Percentiles rank a stretch among this genome's conserved stretches.
These are phyloP conservation scores for Lasiodiplodia theobromae DNA, from an alignment of 2,329 filamentous ascomycete genomes.

Conservation along the genomic window DNA sequence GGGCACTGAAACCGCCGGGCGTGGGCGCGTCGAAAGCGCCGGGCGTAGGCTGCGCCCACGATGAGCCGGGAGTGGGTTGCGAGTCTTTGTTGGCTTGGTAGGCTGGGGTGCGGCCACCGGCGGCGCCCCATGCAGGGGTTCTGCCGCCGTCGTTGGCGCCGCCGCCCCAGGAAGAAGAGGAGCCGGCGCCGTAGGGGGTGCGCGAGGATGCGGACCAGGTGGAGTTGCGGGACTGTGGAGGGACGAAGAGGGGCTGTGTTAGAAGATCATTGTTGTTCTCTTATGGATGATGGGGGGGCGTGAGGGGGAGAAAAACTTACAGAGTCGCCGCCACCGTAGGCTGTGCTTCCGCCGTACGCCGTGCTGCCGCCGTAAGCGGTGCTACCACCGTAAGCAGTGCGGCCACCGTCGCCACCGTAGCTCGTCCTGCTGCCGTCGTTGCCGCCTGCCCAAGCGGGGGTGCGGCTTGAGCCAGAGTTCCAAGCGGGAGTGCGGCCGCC, in stretches of 20 bases:
- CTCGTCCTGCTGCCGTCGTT: conserved; percentile 51
- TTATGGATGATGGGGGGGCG: conserved; percentile 13
- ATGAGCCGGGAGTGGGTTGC: conserved; percentile 40
- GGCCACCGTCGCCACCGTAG: conserved; percentile 49
- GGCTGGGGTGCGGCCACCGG: conserved; percentile 40
- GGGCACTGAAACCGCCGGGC: conserved; percentile 47
- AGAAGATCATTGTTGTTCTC: conserved; percentile 7
- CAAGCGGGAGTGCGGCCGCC: conserved; percentile 47
- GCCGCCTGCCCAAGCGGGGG: conserved; percentile 43
- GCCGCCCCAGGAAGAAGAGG: conserved; percentile 60
- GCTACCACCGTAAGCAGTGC: conserved; percentile 60
- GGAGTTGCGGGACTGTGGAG: conserved; percentile 34
- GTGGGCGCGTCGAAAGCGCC: conserved; percentile 48
- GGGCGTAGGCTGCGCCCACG: conserved; percentile 42
- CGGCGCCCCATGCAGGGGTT: conserved; percentile 67
- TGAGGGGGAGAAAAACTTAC: conserved; percentile 12
- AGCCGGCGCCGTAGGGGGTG: conserved; percentile 72
- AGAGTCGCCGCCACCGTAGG: conserved; percentile 58
- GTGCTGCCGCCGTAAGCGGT: conserved; percentile 62
- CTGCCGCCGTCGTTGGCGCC: conserved; percentile 72
- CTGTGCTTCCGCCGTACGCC: conserved; percentile 60
- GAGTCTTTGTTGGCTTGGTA: conserved; percentile 41
- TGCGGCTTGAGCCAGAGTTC: conserved; percentile 33
- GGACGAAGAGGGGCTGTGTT: conserved; percentile 16
- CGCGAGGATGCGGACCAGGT: conserved; percentile 47